Base-by-base conservation (phyloP, 2,329 filamentous ascomycete species). In the Aspergillus alliaceus region DNA sequence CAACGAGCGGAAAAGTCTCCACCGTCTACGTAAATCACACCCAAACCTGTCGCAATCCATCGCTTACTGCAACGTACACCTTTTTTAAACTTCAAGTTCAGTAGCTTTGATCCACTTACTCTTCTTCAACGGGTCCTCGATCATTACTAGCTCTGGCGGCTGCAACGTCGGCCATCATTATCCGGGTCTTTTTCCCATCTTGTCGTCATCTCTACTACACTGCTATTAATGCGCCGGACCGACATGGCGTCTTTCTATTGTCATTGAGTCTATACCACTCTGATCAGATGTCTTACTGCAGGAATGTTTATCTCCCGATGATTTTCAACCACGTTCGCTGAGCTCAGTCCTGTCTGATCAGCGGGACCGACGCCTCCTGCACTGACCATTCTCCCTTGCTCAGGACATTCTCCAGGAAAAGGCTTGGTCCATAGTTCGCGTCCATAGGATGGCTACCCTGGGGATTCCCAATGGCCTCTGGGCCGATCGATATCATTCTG, bases 401-500 rank as follows among this genome's bases (percentile, higher is more conserved):
- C 27, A 39, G 34, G 24, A 31, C 22, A 47, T 42, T 29, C 3
- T 46, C 9, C 8, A 18, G 5, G n/a, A n/a, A 15, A 47, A 54
- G 32, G 35, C 47, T 54, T 22, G 46, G 54, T 48, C 39, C 18
- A 32, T 39, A 53, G 37, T 12, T 37, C 53, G 51, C 49, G 42
- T 42, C 34, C n/a, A 57, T 51, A 63, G 56, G 42, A 72, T 72
- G 70, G 64, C 67, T 50, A 62, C 63, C 9, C 52, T 61, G n/a
- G 67, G 64, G 59, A 51, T 57, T 53, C 60, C 62, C 40, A 60
- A 59, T 59, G 55, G 65, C 56, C 61, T 63, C 40, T 67, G 57
- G 60, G 61, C 63, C 44, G 63, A 67, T 48, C 65, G 68, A 52
- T 62, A 68, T 52, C 60, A 71, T 48, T 61, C 56, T 14, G 52